Evolutionary conservation across 2,329 filamentous ascomycete species (phyloP).

Genomic region (Tricladium varicosporioides): DNA sequence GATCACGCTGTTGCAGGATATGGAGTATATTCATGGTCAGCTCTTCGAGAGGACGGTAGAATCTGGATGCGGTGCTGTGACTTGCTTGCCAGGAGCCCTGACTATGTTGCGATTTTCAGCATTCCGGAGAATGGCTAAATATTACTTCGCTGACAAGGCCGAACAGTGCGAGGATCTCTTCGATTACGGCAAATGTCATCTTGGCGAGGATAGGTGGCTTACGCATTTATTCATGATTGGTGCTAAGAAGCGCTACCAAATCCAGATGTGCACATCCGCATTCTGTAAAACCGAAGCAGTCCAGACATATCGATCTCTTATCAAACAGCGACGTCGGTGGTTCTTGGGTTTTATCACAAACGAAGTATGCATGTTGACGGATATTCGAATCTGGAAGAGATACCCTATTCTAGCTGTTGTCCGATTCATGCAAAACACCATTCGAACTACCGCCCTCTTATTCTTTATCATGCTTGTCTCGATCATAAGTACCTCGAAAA

Average conservation of each 20-base stretch:
- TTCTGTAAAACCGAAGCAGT: constrained; percentile 99
- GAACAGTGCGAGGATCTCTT: constrained; percentile 95
- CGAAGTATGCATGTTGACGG: constrained; percentile 96
- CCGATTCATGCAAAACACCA: constrained; percentile 93
- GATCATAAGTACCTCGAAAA: constrained; percentile 79
- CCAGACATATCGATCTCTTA: constrained; percentile 77
- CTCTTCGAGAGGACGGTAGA: constrained; percentile 95
- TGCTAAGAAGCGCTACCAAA: constrained; percentile 88
- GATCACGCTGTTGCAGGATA: constrained; percentile 91
- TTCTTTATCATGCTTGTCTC: constrained; percentile 94
- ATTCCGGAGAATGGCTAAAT: constrained; percentile 94
- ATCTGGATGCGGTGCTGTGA: constrained; percentile 90
- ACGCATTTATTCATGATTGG: constrained; percentile 99
- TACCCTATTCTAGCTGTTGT: constrained; percentile 86
- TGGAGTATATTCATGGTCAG: constrained; percentile 97
- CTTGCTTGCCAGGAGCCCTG: constrained; percentile 90
- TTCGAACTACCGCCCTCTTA: constrained; percentile 86
- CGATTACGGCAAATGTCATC: constrained; percentile 91
- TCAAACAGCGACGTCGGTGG: constrained; percentile 95
- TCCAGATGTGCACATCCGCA: constrained; percentile 94
- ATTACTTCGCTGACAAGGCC: constrained; percentile 96
- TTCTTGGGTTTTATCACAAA: constrained; percentile 98
- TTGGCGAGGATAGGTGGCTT: constrained; percentile 94
- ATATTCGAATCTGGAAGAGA: constrained; percentile 84
- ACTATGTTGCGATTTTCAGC: constrained; percentile 96